Percentiles rank a stretch among this genome's conserved stretches.
Evolutionary conservation across 257 asterid genomes (phyloP).

Genomic region (Asclepias syriaca): DNA sequence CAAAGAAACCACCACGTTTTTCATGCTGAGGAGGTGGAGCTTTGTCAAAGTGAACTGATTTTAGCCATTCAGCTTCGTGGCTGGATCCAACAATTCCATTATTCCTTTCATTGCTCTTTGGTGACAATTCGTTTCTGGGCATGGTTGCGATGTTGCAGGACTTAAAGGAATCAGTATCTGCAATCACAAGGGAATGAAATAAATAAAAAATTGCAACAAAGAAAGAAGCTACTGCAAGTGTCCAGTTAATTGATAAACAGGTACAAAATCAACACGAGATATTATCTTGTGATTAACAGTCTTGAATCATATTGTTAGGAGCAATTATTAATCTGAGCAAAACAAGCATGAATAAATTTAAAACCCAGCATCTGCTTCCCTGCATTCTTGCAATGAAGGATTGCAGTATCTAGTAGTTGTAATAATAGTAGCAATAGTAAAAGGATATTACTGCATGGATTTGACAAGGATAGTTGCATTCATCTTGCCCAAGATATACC

Average conservation of each 20-base stretch:
- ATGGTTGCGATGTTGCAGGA: constrained; percentile 29
- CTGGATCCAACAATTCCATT: constrained; percentile 52
- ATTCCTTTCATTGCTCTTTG: constrained; percentile 41
- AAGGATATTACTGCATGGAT: not conserved
- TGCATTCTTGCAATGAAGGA: not conserved
- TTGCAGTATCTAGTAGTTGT: not conserved
- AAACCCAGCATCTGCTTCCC: not conserved
- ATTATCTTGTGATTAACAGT: not conserved
- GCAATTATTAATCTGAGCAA: not conserved
- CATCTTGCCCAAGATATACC: not conserved
- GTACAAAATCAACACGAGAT: not conserved
- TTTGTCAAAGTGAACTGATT: constrained; percentile 42
- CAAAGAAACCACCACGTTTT: constrained; percentile 34
- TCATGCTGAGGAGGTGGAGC: constrained; percentile 43
- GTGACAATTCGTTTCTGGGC: constrained; percentile 40
- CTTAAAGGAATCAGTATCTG: constrained; percentile 55
- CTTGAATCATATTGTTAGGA: not conserved
- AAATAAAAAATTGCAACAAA: not conserved
- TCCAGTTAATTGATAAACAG: not conserved
- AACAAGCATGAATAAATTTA: not conserved
- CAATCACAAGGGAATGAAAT: constrained; percentile 18
- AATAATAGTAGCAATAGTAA: not conserved
- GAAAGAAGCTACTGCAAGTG: not conserved
- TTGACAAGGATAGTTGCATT: not conserved
- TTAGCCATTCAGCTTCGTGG: constrained; percentile 63